Base-by-base conservation (phyloP, 2,329 filamentous ascomycete species). In the Trichoderma breve region DNA sequence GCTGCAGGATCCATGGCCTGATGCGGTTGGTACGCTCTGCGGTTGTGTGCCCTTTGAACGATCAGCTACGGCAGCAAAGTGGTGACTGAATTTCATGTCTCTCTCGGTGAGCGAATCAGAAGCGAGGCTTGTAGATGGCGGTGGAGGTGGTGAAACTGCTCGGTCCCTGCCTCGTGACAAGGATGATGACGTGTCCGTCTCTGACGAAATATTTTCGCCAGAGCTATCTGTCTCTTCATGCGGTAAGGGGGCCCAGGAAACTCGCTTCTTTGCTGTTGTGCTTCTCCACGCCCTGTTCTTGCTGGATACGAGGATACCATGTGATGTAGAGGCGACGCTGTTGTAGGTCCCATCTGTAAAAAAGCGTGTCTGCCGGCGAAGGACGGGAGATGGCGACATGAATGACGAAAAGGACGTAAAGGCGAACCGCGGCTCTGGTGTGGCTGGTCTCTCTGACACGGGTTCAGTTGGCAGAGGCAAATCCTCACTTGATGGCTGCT, bases 391-490 rank as follows among this genome's bases (percentile, higher is more conserved):
- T 1, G 85, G 83, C 0, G 85, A 85, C 75, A 86, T 83, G 76
- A 88, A 88, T 1, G 84, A 83, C 1, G 85, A 82, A 75, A 89
- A 88, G 0, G 86, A 83, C 73, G 85, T 87, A 74, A 87, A 81
- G 0, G 84, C 84, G 34, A 87, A 80, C 5, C 83, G 83, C 15
- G 84, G 82, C 64, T 87, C 84, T 6, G 86, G 83, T 0, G 84
- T 86, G 2, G 80, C 79, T 36, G 81, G 75, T 71, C 78, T 76
- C 21, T 53, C 28, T 12, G 28, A 6, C n/a, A 8, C 30, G 32
- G 51, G 6, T 24, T 53, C 36, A 4, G 8, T 21, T 4, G n/a
- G 28, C 14, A 32, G 15, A 28, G 57, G 21, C 7, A 12, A 24
- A 15, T 53, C 14, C 6, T 62, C 58, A 8, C 39, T 28, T 3